phyloP scores from a whole-genome alignment of 371 early-diverging fungal genomes.

The Actinomortierella wolfii region DNA sequence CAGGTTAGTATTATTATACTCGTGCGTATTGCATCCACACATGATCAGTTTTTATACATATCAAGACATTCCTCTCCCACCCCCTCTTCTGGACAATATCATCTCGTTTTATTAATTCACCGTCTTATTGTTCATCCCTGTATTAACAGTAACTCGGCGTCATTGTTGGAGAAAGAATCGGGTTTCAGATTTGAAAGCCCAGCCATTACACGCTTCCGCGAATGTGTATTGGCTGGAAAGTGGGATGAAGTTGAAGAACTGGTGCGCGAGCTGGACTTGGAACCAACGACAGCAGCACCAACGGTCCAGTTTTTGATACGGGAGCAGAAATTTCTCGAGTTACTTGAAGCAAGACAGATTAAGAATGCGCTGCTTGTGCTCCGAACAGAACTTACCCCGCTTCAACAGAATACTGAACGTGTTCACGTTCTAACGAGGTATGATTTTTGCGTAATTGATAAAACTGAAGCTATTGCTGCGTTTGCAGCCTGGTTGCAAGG shows the following conservation, averaged over 20 bases:
- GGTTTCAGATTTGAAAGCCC: conserved; percentile 39
- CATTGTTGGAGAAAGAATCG: conserved; percentile 32
- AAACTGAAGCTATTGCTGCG: too few relatives aligned
- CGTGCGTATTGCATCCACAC: not conserved
- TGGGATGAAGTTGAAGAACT: conserved; percentile 33
- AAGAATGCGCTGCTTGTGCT: conserved; percentile 73
- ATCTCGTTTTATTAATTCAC: not conserved
- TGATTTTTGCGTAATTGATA: not conserved
- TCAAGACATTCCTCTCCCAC: not conserved
- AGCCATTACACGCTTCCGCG: conserved; percentile 32
- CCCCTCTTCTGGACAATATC: not conserved
- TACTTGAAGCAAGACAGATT: conserved; percentile 63
- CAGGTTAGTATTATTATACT: conserved; percentile 51
- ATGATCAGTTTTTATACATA: not conserved
- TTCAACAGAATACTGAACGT: conserved; percentile 62
- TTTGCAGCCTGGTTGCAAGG: too few relatives aligned
- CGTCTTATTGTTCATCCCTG: not conserved
- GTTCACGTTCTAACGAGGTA: conserved; percentile 58
- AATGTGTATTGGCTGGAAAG: conserved; percentile 29
- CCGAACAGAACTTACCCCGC: conserved; percentile 74
- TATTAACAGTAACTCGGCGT: conserved; percentile 23
- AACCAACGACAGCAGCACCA: conserved; percentile 8
- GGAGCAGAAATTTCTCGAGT: conserved; percentile 85
- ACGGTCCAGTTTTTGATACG: conserved; percentile 67
- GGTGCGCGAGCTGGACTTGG: conserved; percentile 23